Conservation (phyloP, 2,329 filamentous ascomycete species). For the Diaporthe ampelina region DNA sequence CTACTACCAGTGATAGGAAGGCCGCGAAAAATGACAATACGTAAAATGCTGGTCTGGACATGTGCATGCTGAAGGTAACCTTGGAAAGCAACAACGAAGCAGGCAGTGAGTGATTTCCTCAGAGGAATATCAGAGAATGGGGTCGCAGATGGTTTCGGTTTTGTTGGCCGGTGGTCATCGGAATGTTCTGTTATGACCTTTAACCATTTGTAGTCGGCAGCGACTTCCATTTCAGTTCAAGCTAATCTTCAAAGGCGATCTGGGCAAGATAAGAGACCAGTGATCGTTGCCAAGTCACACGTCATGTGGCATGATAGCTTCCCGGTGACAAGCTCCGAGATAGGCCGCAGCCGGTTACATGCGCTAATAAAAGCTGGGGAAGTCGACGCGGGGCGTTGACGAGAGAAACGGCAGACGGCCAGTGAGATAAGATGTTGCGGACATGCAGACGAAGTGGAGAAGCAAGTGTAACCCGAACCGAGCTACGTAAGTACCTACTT, state of each 20-base stretch:
- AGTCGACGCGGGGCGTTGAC: conserved; percentile 12
- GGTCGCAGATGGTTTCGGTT: neutral
- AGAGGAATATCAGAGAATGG: neutral
- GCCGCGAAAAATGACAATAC: conserved; percentile 24
- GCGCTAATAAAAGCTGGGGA: conserved; percentile 37
- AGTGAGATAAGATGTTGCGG: conserved; percentile 31
- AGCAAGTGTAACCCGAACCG: neutral
- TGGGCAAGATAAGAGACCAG: conserved; percentile 26
- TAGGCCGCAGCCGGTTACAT: conserved; percentile 34
- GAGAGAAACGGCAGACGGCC: conserved; percentile 5
- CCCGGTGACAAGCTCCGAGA: conserved; percentile 33
- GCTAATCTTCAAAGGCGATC: conserved; percentile 7
- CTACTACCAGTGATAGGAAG: conserved; percentile 15
- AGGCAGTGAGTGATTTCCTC: neutral
- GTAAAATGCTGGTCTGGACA: conserved; percentile 26
- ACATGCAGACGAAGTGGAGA: conserved; percentile 5
- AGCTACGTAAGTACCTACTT: too few relatives aligned
- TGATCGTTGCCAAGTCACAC: conserved; percentile 17
- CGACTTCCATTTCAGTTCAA: conserved; percentile 24
- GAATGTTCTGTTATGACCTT: neutral
- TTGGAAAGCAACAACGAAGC: neutral
- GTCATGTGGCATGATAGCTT: conserved; percentile 24
- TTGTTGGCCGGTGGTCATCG: conserved; percentile 3
- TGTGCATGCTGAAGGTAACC: conserved; percentile 14
- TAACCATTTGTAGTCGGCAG: neutral